Base-by-base conservation (phyloP, 2,329 filamentous ascomycete species). In the Fusarium palustre region DNA sequence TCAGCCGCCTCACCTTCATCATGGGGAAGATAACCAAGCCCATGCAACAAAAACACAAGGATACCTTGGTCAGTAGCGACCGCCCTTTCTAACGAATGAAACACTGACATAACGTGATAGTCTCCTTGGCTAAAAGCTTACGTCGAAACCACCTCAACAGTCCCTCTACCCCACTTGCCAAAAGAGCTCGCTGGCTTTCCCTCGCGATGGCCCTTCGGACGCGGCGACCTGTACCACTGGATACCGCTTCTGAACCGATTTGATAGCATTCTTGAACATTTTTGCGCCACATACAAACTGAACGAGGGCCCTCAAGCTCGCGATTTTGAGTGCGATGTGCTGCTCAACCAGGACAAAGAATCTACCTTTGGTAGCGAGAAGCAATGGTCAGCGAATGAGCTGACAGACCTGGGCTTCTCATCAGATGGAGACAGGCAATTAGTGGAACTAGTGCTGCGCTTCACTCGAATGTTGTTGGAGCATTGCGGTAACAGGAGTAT, bases 151-250 rank as follows among this genome's bases (percentile, higher is more conserved):
- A 90, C 92, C 50, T 89, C 89, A 71, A 86, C 86, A 60, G 85
- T 87, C 70, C 88, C 93, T 48, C 83, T 97, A 75, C 90, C 91
- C 75, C 88, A 92, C 77, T 86, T 99, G 71, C 92, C 93, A 72
- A 83, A 88, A 74, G 88, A 91, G 71, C 91, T 99, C 70, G 85
- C 86, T 74, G 88, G 87, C 58, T 98, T 98, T 78, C 94, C 95
- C 61, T 90, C 90, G 69, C 86, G 91, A 86, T 99, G 96, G 96
- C 94, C 94, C 3, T 97, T 98, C 76, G 95, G 95, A 39, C 89
- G 95, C 78, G 97, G 96, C 64, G 96, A 99, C 79, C 84, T 98
- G 31, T 98, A 98, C 78, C 95, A 99, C 84, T 99, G 97, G 97
- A 97, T 99, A 71, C 91, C 92, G 30, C 87, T 97, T 25, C 83